A percentile compares a stretch with the other conserved stretches of the same genome.
Evolutionary conservation across 371 early-diverging fungal species (phyloP).

Genomic region (Mucor indicus): DNA sequence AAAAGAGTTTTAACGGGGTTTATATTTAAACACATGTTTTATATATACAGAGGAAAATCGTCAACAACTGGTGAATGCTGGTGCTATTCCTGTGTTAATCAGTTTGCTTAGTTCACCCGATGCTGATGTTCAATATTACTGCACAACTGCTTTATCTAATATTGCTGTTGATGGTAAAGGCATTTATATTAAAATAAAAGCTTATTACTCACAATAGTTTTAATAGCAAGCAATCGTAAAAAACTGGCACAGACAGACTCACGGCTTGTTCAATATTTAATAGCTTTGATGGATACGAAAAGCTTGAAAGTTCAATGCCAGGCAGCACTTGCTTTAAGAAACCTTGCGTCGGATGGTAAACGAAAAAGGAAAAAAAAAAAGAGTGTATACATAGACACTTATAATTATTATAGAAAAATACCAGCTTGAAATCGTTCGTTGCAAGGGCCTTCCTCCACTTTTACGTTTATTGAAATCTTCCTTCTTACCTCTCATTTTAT

Average conservation of each 20-base stretch:
- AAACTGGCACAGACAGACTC: conserved; percentile 77
- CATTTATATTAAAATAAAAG: not conserved
- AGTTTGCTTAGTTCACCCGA: conserved; percentile 77
- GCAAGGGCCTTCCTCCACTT: conserved; percentile 73
- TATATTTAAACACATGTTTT: no score
- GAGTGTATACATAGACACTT: conserved; percentile 45
- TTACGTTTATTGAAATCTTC: conserved; percentile 75
- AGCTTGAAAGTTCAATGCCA: conserved; percentile 87
- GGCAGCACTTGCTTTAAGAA: conserved; percentile 84
- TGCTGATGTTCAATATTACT: conserved; percentile 88
- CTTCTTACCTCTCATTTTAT: conserved; percentile 75
- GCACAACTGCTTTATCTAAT: conserved; percentile 88
- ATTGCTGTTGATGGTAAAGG: conserved; percentile 82
- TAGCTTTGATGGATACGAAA: conserved; percentile 77
- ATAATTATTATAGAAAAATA: conserved; percentile 70
- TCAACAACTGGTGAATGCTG: conserved; percentile 81
- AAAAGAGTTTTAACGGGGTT: no score
- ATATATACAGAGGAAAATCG: conserved; percentile 69
- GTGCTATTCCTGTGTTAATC: conserved; percentile 84
- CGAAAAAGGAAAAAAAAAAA: not conserved
- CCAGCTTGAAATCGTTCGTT: conserved; percentile 82
- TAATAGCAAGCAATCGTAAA: conserved; percentile 60
- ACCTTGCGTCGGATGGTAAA: conserved; percentile 76
- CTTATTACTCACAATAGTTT: not conserved
- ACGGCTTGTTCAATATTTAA: conserved; percentile 72